phyloP scores from a whole-genome alignment of 2,329 filamentous ascomycete species.

The Paecilomyces dactylethromorphus region DNA sequence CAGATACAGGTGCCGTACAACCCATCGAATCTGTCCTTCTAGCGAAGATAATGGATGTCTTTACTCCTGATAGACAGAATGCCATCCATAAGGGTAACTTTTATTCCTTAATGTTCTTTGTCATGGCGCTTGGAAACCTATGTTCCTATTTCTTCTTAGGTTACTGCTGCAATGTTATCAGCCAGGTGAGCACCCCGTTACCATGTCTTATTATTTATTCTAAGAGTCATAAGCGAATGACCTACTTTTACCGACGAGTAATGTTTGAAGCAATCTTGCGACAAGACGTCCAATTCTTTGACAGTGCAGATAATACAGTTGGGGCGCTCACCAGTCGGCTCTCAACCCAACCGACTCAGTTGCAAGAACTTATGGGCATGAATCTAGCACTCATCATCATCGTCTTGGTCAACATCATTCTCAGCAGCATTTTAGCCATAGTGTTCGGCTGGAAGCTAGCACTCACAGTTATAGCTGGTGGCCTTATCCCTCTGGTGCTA shows the following conservation, averaged over 20 bases:
- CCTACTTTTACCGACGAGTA: constrained; percentile 6
- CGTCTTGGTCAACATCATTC: constrained; percentile 66
- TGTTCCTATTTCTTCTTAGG: constrained; percentile 33
- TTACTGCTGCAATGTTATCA: constrained; percentile 16
- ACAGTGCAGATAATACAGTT: constrained; percentile 68
- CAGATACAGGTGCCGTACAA: constrained; percentile 31
- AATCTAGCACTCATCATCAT: constrained; percentile 76
- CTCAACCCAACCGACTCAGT: constrained; percentile 53
- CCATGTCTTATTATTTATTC: not conserved
- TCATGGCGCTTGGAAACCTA: constrained; percentile 34
- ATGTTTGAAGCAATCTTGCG: constrained; percentile 13
- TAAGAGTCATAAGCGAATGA: constrained; percentile 49
- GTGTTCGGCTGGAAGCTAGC: constrained; percentile 74
- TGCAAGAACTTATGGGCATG: constrained; percentile 75
- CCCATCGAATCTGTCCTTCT: constrained; percentile 42
- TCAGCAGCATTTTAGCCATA: constrained; percentile 59
- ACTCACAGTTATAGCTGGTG: constrained; percentile 51
- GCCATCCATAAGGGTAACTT: constrained; percentile 31
- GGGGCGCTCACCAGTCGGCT: constrained; percentile 70
- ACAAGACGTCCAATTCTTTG: constrained; percentile 30
- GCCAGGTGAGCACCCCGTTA: constrained; percentile 9
- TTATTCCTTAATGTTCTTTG: constrained; percentile 43
- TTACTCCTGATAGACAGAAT: constrained; percentile 9
- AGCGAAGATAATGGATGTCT: constrained; percentile 16
- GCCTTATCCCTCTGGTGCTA: constrained; percentile 34